A percentile compares a stretch with the other conserved stretches of the same genome.
Evolutionary conservation across 164 flowering plant species (phyloP).

Genomic region (Piper longum): DNA sequence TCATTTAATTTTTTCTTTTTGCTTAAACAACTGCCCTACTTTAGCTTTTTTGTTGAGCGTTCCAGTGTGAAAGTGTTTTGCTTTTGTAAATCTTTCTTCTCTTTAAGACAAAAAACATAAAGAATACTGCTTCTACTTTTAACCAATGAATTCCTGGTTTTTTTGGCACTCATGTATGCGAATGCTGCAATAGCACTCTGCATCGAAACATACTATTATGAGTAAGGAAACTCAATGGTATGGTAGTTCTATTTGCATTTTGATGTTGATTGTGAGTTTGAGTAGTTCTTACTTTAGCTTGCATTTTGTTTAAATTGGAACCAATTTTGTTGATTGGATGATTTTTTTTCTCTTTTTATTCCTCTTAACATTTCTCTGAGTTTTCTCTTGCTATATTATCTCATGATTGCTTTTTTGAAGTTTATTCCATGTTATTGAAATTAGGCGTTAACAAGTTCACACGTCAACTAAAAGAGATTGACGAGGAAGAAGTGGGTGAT

Average conservation of each 20-base stretch:
- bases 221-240: too few species aligned
- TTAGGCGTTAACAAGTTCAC: conserved; percentile 24
- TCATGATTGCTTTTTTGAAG: neutral
- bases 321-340: neutral
- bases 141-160: too few species aligned
- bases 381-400: neutral
- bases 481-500: conserved; percentile 21
- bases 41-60: neutral
- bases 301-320: neutral
- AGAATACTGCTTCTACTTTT: too few species aligned
- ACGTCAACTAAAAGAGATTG: conserved; percentile 33
- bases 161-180: too few species aligned
- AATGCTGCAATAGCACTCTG: too few species aligned
- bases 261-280: too few species aligned
- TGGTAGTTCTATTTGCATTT: neutral
- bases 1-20: neutral
- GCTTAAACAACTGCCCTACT: neutral
- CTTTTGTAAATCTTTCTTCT: neutral
- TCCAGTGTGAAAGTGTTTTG: neutral
- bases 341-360: neutral
- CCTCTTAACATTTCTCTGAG: neutral
- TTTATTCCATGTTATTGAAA: neutral
- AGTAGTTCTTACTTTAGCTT: too few species aligned
- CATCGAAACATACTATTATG: too few species aligned
- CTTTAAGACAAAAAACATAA: neutral